Base-by-base conservation (phyloP, 257 asterid genomes). In the Solanum piurae region DNA sequence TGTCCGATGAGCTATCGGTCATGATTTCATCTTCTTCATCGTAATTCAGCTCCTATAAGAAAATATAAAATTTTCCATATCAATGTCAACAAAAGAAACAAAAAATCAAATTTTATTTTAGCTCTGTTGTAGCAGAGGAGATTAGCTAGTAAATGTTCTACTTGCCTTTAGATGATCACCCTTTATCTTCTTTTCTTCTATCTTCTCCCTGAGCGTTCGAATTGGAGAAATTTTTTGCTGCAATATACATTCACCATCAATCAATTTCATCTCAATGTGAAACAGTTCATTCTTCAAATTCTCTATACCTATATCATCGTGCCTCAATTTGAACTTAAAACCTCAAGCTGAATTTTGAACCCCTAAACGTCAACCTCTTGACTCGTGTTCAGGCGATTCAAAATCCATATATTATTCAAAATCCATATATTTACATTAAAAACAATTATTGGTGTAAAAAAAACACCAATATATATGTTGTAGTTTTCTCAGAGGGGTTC, bases 151-250 rank as follows among this genome's bases (percentile, higher is more conserved):
- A 79, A 44, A 79, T 44, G 66, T 29, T 9, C 10, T 18, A 88
- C 66, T 76, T 85, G 55, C 90, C 88, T 89, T 88, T 23, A 44
- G 27, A 31, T 83, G 91, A 66, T 89, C 85, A 87, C 87, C 89
- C 34, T 87, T 92, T 86, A 74, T 87, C 89, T 90, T 93, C 90
- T 88, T 93, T 25, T 92, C 96, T 79, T 90, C 80, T 76, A 91
- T 93, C 92, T 90, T 95, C 4, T 92, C 95, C 88, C 98, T 90
- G 88, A 96, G 68, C 0, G 98, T 93, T 86, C 93, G 93, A 87
- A 96, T 86, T 7, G 92, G 91, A 25, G 94, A 94, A 71, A 88
- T 86, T 87, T 91, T 92, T 95, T 94, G 89, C 76, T 55, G 49
- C 64, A 69, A 40, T 75, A 58, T 60, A 12, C 86, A 29, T 36